These are phyloP conservation scores for Calonectria henricotiae DNA, from an alignment of 2,329 filamentous ascomycete genomes.

Conservation along the genomic window DNA sequence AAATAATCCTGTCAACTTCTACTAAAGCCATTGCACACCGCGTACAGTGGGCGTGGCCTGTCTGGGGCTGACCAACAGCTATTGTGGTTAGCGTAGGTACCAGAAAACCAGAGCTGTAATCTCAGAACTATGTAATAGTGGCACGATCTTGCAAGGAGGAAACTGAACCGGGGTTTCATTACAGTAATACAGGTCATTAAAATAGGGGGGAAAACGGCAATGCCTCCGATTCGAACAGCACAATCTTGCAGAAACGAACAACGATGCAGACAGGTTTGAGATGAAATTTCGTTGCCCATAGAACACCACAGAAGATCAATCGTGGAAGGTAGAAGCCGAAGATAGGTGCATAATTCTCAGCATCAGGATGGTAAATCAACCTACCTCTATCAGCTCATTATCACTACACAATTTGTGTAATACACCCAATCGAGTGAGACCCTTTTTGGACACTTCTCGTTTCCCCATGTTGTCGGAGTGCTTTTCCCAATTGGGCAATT, in stretches of 20 bases:
- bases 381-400: background rate
- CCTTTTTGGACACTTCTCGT: background rate
- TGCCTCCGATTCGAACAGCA: background rate
- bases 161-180: background rate
- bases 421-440: background rate
- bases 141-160: background rate
- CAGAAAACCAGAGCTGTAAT: constrained; percentile 8
- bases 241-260: background rate
- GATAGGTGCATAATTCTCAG: background rate
- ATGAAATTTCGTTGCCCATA: background rate
- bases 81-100: background rate
- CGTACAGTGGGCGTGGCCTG: background rate
- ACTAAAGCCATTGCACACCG: background rate
- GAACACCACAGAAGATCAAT: background rate
- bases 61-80: background rate
- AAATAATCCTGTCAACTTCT: background rate
- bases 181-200: too few species aligned
- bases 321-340: background rate
- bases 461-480: background rate
- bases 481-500: background rate
- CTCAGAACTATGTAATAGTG: background rate
- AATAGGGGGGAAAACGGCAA: background rate
- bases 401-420: constrained; percentile 6
- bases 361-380: background rate
- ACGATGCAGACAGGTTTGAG: background rate